These are phyloP conservation scores for Xylaria curta DNA, from an alignment of 495 filamentous ascomycete species.

Conservation along the genomic window DNA sequence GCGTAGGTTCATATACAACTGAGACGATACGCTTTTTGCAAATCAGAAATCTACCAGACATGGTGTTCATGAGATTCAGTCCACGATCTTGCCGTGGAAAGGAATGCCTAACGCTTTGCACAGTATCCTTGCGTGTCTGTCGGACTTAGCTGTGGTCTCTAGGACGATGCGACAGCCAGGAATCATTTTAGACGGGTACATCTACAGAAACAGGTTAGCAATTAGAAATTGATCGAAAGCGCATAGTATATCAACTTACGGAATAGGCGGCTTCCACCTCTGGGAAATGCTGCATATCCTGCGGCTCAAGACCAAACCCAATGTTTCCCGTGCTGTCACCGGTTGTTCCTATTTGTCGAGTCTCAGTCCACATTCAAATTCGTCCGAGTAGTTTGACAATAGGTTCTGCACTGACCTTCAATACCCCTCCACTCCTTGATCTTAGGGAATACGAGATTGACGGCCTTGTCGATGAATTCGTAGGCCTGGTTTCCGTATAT, in stretches of 20 bases:
- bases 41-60: not conserved
- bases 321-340: conserved; percentile 92
- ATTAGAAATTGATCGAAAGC: conserved; percentile 29
- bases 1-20: conserved; percentile 18
- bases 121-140: conserved; percentile 88
- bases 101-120: conserved; percentile 82
- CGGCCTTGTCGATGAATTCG: conserved; percentile 82
- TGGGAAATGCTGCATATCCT: conserved; percentile 80
- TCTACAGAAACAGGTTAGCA: conserved; percentile 43
- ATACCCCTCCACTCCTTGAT: conserved; percentile 95
- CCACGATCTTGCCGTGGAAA: conserved; percentile 73
- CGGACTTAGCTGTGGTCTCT: conserved; percentile 86
- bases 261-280: conserved; percentile 93
- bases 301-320: conserved; percentile 73
- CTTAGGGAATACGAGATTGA: conserved; percentile 87
- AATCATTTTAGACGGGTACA: conserved; percentile 91
- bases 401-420: conserved; percentile 58
- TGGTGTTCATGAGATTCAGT: conserved; percentile 33
- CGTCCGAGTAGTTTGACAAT: not conserved
- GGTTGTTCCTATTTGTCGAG: conserved; percentile 46
- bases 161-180: conserved; percentile 86
- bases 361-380: conserved; percentile 18
- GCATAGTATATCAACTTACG: conserved; percentile 62
- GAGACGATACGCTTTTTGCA: conserved; percentile 2
- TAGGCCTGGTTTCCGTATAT: conserved; percentile 81